These are phyloP conservation scores for Epichloe typhina DNA, from an alignment of 2,329 filamentous ascomycete genomes.

Conservation along the genomic window DNA sequence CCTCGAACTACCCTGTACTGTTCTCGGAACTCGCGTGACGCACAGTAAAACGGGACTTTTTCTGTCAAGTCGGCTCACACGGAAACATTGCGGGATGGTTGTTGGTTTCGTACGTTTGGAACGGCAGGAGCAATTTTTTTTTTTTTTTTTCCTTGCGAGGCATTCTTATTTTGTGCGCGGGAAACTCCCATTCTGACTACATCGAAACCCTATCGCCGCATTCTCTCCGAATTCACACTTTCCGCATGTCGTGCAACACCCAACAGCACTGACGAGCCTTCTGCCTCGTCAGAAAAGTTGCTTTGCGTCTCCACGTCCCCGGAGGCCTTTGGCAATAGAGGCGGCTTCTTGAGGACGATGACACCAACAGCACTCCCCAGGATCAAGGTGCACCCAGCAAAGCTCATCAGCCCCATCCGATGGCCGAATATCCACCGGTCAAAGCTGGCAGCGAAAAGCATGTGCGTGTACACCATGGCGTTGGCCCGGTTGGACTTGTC, in stretches of 20 bases:
- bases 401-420: constrained; percentile 34
- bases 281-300: constrained; percentile 18
- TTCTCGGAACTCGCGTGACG: too few species aligned
- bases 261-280: constrained; percentile 28
- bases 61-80: too few species aligned
- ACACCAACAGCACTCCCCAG: constrained; percentile 40
- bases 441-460: constrained; percentile 41
- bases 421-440: constrained; percentile 40
- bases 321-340: constrained; percentile 15
- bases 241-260: constrained; percentile 16
- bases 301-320: constrained; percentile 23
- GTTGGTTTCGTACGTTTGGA: too few species aligned
- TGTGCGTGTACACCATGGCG: constrained; percentile 45
- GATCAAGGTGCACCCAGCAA: constrained; percentile 38
- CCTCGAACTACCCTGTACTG: not conserved
- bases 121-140: too few species aligned
- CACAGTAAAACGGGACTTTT: too few species aligned
- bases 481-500: constrained; percentile 51
- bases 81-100: too few species aligned
- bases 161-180: too few species aligned
- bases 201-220: not conserved
- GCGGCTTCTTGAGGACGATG: constrained; percentile 28
- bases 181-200: too few species aligned
- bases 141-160: too few species aligned
- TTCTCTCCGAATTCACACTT: constrained; percentile 5